Percentiles rank a stretch among this genome's conserved stretches.
phyloP scores from a whole-genome alignment of 805 yeast species.

The Lachancea meyersii region DNA sequence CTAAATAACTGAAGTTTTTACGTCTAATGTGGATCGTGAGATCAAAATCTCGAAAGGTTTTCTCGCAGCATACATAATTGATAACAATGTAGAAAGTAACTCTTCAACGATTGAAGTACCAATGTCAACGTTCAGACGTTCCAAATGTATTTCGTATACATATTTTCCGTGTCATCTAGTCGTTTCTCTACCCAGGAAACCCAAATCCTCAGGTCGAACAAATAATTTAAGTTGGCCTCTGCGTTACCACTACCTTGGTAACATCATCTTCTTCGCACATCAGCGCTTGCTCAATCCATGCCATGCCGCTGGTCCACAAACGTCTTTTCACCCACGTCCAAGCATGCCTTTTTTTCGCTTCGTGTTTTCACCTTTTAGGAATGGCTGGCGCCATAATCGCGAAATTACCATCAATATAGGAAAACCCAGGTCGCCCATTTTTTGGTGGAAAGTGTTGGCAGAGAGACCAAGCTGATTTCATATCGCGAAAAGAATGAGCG shows the following conservation, averaged over 20 bases:
- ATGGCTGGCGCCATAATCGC: conserved; percentile 3
- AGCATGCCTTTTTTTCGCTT: background rate
- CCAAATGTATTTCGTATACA: background rate
- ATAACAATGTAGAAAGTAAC: too few relatives aligned
- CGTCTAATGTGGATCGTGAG: too few relatives aligned
- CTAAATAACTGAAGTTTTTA: too few relatives aligned
- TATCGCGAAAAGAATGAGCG: background rate
- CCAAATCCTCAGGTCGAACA: background rate
- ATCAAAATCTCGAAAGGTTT: too few relatives aligned
- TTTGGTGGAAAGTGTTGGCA: background rate
- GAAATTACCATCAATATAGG: background rate
- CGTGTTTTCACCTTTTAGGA: conserved; percentile 1
- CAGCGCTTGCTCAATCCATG: too few relatives aligned
- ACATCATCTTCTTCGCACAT: background rate
- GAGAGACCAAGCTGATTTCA: background rate
- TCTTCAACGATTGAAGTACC: background rate
- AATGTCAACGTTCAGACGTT: background rate
- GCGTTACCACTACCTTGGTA: background rate
- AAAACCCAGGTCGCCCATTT: background rate
- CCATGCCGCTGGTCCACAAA: background rate
- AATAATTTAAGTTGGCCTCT: too few relatives aligned
- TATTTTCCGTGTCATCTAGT: background rate
- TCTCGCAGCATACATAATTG: too few relatives aligned
- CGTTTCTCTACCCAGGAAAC: background rate
- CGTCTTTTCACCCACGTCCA: background rate